Conservation (phyloP, 2,329 filamentous ascomycete species). For the Botryotinia globosa region DNA sequence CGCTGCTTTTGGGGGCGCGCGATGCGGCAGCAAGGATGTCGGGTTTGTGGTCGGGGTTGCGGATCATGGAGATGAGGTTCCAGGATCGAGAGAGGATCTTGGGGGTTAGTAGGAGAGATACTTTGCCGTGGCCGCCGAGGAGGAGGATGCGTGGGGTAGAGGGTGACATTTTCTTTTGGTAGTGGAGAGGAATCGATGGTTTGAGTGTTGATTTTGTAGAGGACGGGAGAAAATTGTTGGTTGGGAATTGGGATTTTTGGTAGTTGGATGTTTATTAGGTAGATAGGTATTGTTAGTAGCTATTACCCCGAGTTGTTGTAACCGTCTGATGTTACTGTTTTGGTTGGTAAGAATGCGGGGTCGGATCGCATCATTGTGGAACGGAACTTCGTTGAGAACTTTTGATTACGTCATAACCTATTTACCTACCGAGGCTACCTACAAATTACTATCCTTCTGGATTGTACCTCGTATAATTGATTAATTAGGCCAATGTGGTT, state of each 20-base stretch:
- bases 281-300: neutral
- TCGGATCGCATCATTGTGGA: neutral
- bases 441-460: too few species aligned
- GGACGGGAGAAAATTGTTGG: neutral
- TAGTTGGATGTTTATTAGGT: neutral
- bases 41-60: constrained; percentile 63
- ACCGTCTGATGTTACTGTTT: neutral
- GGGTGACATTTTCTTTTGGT: neutral
- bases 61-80: constrained; percentile 76
- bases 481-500: too few species aligned
- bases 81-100: constrained; percentile 71
- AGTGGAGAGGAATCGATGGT: neutral
- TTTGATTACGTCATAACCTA: too few species aligned
- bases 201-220: neutral
- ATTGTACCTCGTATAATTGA: too few species aligned
- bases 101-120: constrained; percentile 71
- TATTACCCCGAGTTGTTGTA: neutral
- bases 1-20: constrained; percentile 38
- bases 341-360: neutral
- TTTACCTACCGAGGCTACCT: too few species aligned
- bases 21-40: constrained; percentile 54
- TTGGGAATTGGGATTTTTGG: too few species aligned
- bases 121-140: constrained; percentile 78
- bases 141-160: constrained; percentile 41
- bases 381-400: too few species aligned